Evolutionary conservation across 1,284 basidiomycete species (phyloP), one percentile per base, ranked within the genome.

Genomic region (Rhodotorula sp.): DNA sequence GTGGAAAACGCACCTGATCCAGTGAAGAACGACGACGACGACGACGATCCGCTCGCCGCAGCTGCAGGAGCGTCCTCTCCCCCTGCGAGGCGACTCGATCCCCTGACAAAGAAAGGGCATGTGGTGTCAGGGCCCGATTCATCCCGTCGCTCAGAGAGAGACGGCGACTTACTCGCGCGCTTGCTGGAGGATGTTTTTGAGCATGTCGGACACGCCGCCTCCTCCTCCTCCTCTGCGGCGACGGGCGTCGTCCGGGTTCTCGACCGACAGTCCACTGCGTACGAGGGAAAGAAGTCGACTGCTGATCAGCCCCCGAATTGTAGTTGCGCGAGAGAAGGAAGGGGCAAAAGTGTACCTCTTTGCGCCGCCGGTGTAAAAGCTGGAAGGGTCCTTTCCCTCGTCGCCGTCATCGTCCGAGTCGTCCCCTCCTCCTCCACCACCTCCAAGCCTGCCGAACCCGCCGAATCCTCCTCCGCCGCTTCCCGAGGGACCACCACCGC

Each of bases 341-440:
- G 14, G 18, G 21, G 26, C 14, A 47, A 14, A n/a, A 5, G 74
- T 84, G 56, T 64, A 91, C 91, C 91, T 93, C 77, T 90, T 84
- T 80, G 94, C 92, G 1, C 93, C 93, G 48, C 93, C 93, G 5
- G 93, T 88, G 80, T 91, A 93, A 86, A 87, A 91, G 76, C 84
- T 89, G 76, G 90, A 86, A 5, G 84, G 84, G 61, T 85, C 83
- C 54, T 82, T 79, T 21, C 74, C 71, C n/a, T 78, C 80, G 7
- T 75, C 78, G 23, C 82, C 82, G 34, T 85, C 84, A 34, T 84
- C 83, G 56, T 85, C 86, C 31, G 87, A 86, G 58, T 88, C 86
- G 6, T 85, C 85, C 39, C 52, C 71, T 63, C 85, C 81, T 60
- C 34, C 5, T 34, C 34, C 34, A 0, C 34, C 47, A 0, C 34